phyloP scores from a whole-genome alignment of 139 green algal genomes.

The Chlorella sp. region DNA sequence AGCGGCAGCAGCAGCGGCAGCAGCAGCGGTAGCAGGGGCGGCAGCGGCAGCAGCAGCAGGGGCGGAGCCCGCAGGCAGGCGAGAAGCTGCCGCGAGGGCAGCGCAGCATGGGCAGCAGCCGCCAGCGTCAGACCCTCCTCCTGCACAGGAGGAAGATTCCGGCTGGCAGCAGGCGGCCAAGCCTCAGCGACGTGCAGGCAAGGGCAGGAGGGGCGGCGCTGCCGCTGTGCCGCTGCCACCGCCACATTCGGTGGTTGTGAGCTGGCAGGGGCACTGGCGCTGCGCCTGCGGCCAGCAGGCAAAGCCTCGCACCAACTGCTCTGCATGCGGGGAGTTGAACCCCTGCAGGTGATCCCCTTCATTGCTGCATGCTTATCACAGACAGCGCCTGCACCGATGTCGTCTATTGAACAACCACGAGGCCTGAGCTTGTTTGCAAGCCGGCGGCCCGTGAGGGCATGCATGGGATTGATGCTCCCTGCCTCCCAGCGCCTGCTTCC shows the following conservation, averaged over 20 bases:
- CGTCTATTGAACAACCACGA: not conserved
- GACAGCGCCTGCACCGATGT: too few species aligned
- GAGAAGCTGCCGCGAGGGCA: not conserved
- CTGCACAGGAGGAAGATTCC: not conserved
- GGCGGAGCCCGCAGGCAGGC: not conserved
- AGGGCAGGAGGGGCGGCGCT: not conserved
- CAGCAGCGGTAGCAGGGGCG: not conserved
- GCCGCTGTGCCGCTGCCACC: not conserved
- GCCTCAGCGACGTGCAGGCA: not conserved
- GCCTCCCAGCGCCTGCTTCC: not conserved
- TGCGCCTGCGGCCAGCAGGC: not conserved
- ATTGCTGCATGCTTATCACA: too few species aligned
- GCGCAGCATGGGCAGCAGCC: not conserved
- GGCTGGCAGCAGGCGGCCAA: not conserved
- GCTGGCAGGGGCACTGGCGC: not conserved
- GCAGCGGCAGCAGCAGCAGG: not conserved
- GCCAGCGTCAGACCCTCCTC: not conserved
- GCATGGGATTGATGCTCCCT: not conserved
- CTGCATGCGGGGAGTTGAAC: not conserved
- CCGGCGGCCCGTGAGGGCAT: not conserved
- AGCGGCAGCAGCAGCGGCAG: not conserved
- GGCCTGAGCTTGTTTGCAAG: not conserved
- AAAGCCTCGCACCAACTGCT: not conserved
- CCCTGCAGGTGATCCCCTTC: not conserved
- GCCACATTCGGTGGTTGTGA: not conserved